phyloP scores from a whole-genome alignment of 108 stramenopile genomes.

The Phaeodactylum tricornutum region DNA sequence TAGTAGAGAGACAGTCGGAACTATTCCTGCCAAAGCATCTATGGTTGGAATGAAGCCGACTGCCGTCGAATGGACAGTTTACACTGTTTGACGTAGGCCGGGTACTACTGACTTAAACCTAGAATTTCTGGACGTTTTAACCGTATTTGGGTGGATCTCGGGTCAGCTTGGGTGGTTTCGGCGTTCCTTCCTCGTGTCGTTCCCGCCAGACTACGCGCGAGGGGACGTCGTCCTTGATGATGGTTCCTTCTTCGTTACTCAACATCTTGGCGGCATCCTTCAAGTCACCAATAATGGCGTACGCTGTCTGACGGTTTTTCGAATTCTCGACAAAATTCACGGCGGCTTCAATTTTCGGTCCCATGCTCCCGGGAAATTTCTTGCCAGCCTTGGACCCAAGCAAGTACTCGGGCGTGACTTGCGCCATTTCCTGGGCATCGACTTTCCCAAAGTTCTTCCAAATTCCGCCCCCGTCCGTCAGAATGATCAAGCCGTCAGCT shows the following conservation, averaged over 20 bases:
- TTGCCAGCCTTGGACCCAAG: conserved; percentile 33
- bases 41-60: too few relatives aligned
- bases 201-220: conserved; percentile 61
- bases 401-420: conserved; percentile 63
- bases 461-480: conserved; percentile 70
- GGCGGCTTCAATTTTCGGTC: conserved; percentile 70
- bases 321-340: conserved; percentile 60
- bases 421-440: conserved; percentile 57
- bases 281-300: conserved; percentile 75
- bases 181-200: conserved; percentile 15
- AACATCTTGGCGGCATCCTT: conserved; percentile 64
- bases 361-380: conserved; percentile 47
- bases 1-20: too few relatives aligned
- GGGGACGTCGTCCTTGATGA: conserved; percentile 39
- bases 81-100: too few relatives aligned
- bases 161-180: conserved; percentile 31
- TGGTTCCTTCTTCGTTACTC: conserved; percentile 51
- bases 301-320: conserved; percentile 27
- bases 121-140: too few relatives aligned
- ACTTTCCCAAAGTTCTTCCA: conserved; percentile 81
- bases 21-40: too few relatives aligned
- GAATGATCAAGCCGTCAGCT: conserved; percentile 73
- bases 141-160: conserved; percentile 55
- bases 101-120: too few relatives aligned
- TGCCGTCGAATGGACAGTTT: too few relatives aligned